These are phyloP conservation scores for Flagelloscypha sp. DNA, from an alignment of 768 basidiomycete genomes.

Conservation along the genomic window DNA sequence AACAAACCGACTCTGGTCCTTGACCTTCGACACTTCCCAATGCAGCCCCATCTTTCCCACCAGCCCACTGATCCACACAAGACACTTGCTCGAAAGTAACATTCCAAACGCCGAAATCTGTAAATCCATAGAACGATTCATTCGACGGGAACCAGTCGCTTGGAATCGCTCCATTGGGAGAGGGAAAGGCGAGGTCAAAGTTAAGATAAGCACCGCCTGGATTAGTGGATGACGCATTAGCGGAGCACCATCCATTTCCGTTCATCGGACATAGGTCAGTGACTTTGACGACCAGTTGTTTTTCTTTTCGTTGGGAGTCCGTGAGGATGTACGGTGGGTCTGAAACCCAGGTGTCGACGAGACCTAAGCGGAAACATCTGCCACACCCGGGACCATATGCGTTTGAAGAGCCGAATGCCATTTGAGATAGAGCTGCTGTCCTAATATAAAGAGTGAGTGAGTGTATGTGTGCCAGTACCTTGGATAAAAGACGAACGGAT, in stretches of 20 bases:
- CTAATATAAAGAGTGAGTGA: slow-evolving; percentile 33
- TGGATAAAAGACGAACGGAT: slow-evolving; percentile 12
- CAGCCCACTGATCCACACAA: slow-evolving; percentile 58
- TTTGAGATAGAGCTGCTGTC: slow-evolving; percentile 76
- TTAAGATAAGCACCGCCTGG: slow-evolving; percentile 58
- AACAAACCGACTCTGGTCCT: slow-evolving; percentile 53
- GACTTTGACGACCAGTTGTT: slow-evolving; percentile 65
- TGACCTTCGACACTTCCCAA: slow-evolving; percentile 59
- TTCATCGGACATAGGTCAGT: slow-evolving; percentile 73
- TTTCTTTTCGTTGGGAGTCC: too few relatives aligned
- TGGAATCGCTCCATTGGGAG: slow-evolving; percentile 52
- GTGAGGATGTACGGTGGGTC: slow-evolving; percentile 65
- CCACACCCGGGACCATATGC: slow-evolving; percentile 69
- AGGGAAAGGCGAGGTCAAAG: slow-evolving; percentile 79
- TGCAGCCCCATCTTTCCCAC: slow-evolving; percentile 47
- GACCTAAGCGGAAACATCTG: slow-evolving; percentile 69
- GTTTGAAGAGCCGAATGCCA: slow-evolving; percentile 71
- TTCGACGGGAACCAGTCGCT: slow-evolving; percentile 71
- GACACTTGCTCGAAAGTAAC: slow-evolving; percentile 59
- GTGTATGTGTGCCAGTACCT: slow-evolving; percentile 11
- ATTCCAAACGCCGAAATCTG: slow-evolving; percentile 84
- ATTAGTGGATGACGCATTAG: slow-evolving; percentile 52
- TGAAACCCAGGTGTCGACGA: slow-evolving; percentile 58
- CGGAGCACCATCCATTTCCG: slow-evolving; percentile 61
- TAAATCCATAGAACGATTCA: slow-evolving; percentile 54